Base-by-base conservation (phyloP, 345 rosid species). In the Reutealis trisperma region DNA sequence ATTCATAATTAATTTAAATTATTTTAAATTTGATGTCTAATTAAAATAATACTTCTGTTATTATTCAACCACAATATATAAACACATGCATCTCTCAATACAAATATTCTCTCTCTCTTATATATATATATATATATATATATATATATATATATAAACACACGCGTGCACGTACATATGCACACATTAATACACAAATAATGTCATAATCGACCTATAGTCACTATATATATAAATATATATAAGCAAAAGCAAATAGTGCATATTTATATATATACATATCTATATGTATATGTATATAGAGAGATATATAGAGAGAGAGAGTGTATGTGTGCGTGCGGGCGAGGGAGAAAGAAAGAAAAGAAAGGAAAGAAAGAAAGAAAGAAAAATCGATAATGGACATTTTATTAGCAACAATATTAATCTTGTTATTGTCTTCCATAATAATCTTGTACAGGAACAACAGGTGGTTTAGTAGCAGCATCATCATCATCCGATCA, bases 81-180 rank as follows among this genome's bases (percentile, higher is more conserved):
- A 55, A 7, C 32, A 68, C 24, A 57, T 55, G 59, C 67, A 70
- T 75, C 79, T 70, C 69, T 65, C 65, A 30, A 60, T 27, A 58
- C 67, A 25, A 68, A 32, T 57, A 73, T 68, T 64, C 63, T 63
- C 65, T 34, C n/a, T n/a, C 30, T 75, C 52, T 72, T 44, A 42
- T 49, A 12, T 49, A 19, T 5, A 5, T 19, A 47, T 24, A 4
- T 27, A 0, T 1, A 37, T 37, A 37, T 1, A 34, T 34, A 34
- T 34, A 34, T 1, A 34, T 34, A 0, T 0, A 34, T 1, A 34
- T 34, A 34, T 37, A 37, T 37, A 37, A 2, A 34, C 5, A 57
- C 82, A 75, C 85, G 82, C 85, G 71, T 78, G 87, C 86, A 71
- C 80, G 68, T 75, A 63, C 83, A 70, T 83, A 78, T 83, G 82